These are phyloP conservation scores for Saitozyma podzolica DNA, from an alignment of 768 basidiomycete genomes.

Conservation along the genomic window DNA sequence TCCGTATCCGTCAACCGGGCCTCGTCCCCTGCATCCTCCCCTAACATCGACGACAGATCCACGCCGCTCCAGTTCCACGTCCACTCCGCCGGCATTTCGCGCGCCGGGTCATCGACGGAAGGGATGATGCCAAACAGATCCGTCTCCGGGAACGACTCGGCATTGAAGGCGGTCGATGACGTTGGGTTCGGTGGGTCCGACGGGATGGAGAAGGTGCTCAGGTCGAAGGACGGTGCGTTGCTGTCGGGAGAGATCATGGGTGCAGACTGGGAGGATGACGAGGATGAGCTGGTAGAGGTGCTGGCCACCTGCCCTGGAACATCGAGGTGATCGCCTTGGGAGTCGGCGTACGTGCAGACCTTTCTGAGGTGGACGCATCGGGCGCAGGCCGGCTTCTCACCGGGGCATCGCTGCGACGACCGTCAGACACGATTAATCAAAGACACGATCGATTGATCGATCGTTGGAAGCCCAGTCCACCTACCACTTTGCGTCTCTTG, in stretches of 20 bases:
- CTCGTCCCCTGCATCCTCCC: neutral
- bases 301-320: neutral
- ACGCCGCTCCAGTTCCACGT: neutral
- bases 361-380: neutral
- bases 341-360: conserved; percentile 3
- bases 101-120: neutral
- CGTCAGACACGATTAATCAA: neutral
- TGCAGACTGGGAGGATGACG: neutral
- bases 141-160: neutral
- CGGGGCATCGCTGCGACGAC: neutral
- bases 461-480: neutral
- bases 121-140: neutral
- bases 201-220: neutral
- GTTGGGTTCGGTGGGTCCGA: neutral
- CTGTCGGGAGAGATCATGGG: neutral
- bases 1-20: conserved; percentile 12
- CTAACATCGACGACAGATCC: neutral
- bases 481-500: conserved; percentile 5
- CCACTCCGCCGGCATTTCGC: neutral
- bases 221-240: neutral
- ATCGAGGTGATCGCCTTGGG: neutral
- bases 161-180: neutral
- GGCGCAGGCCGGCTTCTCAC: conserved; percentile 1
- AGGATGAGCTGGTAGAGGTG: neutral
- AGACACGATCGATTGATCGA: neutral